Conservation (phyloP, 768 basidiomycete species). For the Xerocomus brunneocitrinus region DNA sequence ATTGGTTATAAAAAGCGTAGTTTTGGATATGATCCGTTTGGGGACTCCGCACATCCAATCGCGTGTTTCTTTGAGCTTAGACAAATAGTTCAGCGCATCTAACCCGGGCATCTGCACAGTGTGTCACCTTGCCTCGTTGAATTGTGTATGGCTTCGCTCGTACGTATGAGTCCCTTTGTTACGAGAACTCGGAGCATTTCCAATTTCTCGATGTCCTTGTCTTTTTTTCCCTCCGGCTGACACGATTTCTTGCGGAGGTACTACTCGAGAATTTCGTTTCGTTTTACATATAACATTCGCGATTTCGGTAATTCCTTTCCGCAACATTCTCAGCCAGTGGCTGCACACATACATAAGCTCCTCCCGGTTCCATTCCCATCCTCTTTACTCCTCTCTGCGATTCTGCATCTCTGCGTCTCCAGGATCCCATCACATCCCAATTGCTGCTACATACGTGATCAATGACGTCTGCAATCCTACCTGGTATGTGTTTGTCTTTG, state of each 20-base stretch:
- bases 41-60: not conserved
- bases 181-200: constrained; percentile 10
- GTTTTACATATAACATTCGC: not conserved
- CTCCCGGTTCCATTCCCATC: not conserved
- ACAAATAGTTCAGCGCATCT: constrained; percentile 1
- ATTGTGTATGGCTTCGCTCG: not conserved
- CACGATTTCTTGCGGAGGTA: constrained; percentile 1
- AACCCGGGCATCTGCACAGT: not conserved
- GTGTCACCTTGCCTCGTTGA: not conserved
- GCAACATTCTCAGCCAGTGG: constrained; percentile 21
- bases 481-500: constrained; percentile 19
- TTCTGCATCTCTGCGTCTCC: not conserved
- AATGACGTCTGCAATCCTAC: constrained; percentile 24
- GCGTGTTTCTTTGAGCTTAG: not conserved
- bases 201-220: not conserved
- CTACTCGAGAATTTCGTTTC: not conserved
- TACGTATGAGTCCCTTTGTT: constrained; percentile 4
- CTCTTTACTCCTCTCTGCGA: not conserved
- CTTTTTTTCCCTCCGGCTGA: not conserved
- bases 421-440: not conserved
- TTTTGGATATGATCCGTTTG: no score
- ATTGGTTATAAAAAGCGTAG: not conserved
- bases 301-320: constrained; percentile 6
- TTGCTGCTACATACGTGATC: constrained; percentile 1
- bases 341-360: constrained; percentile 23